phyloP scores from a whole-genome alignment of 106 monocot genomes.

The Acanthochlamys bracteata region DNA sequence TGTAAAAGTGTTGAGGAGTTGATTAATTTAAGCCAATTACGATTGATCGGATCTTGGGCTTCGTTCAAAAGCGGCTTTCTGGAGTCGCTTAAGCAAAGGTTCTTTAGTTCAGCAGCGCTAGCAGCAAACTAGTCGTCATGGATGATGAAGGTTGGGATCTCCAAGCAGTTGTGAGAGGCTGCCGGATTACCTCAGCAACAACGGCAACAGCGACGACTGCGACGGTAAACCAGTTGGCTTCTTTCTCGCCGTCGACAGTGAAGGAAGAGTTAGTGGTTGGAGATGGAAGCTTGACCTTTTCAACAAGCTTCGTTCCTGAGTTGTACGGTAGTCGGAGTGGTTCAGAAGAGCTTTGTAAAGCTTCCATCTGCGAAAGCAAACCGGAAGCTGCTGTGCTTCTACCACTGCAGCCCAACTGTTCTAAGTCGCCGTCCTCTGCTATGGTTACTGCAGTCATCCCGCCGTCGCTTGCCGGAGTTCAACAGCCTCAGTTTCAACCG shows the following conservation, averaged over 20 bases:
- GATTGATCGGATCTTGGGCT: too few relatives aligned
- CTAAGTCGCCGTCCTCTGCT: neutral
- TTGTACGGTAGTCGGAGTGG: constrained; percentile 3
- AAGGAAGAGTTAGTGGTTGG: neutral
- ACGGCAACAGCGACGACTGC: neutral
- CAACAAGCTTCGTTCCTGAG: constrained; percentile 4
- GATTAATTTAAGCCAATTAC: too few relatives aligned
- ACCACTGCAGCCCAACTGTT: neutral
- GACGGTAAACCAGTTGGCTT: constrained; percentile 18
- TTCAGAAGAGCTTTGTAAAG: constrained; percentile 27
- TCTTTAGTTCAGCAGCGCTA: neutral
- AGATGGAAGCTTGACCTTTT: constrained; percentile 6
- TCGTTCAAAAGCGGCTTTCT: neutral
- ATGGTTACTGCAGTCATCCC: neutral
- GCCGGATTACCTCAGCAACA: constrained; percentile 3
- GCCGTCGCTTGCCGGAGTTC: neutral
- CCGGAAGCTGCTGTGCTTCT: neutral
- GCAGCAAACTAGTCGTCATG: constrained; percentile 4
- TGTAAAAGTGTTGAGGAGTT: neutral
- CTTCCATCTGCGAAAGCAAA: constrained; percentile 23
- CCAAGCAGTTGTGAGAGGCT: constrained; percentile 50
- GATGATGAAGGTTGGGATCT: constrained; percentile 48
- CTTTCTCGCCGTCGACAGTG: neutral
- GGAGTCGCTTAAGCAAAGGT: neutral
- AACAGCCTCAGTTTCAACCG: constrained; percentile 9